phyloP scores from a whole-genome alignment of 768 basidiomycete genomes.

The Mycena amicta region DNA sequence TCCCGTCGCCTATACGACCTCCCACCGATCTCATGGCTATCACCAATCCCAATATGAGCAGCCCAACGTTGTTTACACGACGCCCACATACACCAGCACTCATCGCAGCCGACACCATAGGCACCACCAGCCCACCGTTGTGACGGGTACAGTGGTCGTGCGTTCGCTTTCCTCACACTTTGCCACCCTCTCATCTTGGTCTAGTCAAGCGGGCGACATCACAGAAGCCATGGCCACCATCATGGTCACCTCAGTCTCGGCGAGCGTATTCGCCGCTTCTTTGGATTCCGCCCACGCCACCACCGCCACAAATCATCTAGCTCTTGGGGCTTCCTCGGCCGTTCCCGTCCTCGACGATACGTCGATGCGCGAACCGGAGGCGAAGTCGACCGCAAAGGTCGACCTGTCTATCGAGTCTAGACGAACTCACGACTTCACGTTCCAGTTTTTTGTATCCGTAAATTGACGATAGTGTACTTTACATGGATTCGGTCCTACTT shows the following conservation, averaged over 20 bases:
- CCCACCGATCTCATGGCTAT: neutral
- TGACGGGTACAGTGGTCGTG: slow-evolving; percentile 19
- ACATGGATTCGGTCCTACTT: too few relatives aligned
- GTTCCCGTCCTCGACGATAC: slow-evolving; percentile 50
- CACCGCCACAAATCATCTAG: slow-evolving; percentile 46
- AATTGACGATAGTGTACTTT: too few relatives aligned
- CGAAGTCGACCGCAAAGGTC: slow-evolving; percentile 59
- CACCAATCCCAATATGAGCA: slow-evolving; percentile 10
- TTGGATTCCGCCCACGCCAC: slow-evolving; percentile 48
- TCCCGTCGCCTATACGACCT: slow-evolving; percentile 5
- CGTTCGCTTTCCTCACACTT: neutral
- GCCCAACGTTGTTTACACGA: slow-evolving; percentile 8
- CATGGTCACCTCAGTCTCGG: slow-evolving; percentile 35
- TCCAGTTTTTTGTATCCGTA: too few relatives aligned
- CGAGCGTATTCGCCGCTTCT: slow-evolving; percentile 55
- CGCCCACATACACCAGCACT: neutral
- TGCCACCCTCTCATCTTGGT: slow-evolving; percentile 9
- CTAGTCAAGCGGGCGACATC: slow-evolving; percentile 35
- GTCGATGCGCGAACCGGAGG: slow-evolving; percentile 50
- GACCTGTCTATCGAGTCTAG: slow-evolving; percentile 51
- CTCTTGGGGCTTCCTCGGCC: slow-evolving; percentile 60
- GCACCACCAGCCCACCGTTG: slow-evolving; percentile 21
- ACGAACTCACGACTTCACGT: too few relatives aligned
- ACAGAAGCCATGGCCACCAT: slow-evolving; percentile 9
- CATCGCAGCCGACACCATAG: slow-evolving; percentile 21